Base-by-base conservation (phyloP, 108 stramenopile species). In the Cyclotella cryptica region DNA sequence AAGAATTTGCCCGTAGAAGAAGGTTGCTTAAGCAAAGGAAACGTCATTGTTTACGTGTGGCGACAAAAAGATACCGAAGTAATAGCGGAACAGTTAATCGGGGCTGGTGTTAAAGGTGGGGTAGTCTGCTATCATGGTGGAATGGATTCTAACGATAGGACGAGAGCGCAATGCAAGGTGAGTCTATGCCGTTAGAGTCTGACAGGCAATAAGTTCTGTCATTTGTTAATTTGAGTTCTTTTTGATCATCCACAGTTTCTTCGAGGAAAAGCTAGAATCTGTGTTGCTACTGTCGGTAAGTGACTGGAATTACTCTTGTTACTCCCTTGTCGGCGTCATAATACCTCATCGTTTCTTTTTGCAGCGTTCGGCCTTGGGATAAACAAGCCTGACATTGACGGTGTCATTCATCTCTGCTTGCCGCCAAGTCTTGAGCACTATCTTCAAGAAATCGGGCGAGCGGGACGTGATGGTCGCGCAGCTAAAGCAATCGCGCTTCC, bases 321-420 rank as follows among this genome's bases (percentile, higher is more conserved):
- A 69, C 12, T 53, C 14, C n/a, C 10, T 24, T 12, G 3, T 45
- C 22, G 1, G 41, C 17, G 10, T 2, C 0, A 1, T 47, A 28
- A 24, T 24, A 8, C 45, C 7, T 27, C 12, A 47, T 43, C 22
- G 64, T 10, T 7, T 43, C 17, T 52, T 53, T 53, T 22, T 60
- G 8, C 71, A 72, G 99, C 98, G 0, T 99, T 98, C 79, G 98
- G 98, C 18, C 88, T 99, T 83, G 99, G 99, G 62, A 98, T 99
- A 78, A 96, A 99, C 90, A 97, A 98, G 77, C 85, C 91, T 39
- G 96, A 98, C 77, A 88, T 98, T 28, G 84, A 67, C 10, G 96
- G 92, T 1, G 93, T 98, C 11, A 78, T 96, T 53, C 97, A 98
- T 86, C 55, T 93, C 15, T 92, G 95, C 60, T 77, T 97, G 22